Conservation (phyloP, 805 yeast genomes). For the Saccharomycopsis guyanensis region DNA sequence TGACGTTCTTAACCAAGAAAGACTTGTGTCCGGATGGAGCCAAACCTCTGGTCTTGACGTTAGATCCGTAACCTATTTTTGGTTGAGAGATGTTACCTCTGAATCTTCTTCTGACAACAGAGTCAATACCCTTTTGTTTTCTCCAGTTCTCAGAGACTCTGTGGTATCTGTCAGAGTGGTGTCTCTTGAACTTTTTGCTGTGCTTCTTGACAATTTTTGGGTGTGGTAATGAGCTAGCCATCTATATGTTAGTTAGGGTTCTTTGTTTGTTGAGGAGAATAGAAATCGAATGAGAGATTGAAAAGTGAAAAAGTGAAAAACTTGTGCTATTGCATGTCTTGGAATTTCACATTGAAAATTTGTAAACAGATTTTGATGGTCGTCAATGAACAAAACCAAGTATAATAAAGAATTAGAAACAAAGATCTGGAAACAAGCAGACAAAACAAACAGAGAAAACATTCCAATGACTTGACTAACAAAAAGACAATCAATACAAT, state of each 20-base stretch:
- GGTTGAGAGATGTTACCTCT: slow-evolving; percentile 99
- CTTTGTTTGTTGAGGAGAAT: not conserved
- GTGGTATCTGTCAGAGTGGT: slow-evolving; percentile 99
- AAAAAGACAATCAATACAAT: no score
- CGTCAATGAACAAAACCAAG: no score
- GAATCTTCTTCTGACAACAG: slow-evolving; percentile 99
- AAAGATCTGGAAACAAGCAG: no score
- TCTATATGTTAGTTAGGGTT: not conserved
- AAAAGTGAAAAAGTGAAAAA: not conserved
- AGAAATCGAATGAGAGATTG: not conserved
- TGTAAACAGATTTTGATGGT: no score
- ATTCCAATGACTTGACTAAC: no score
- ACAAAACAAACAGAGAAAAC: no score
- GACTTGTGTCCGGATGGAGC: slow-evolving; percentile 98
- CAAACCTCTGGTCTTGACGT: slow-evolving; percentile 96
- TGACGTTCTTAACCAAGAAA: slow-evolving; percentile 84
- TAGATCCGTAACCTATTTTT: slow-evolving; percentile 99
- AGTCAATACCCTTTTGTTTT: slow-evolving; percentile 99
- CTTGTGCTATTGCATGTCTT: not conserved
- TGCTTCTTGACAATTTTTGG: slow-evolving; percentile 99
- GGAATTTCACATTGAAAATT: no score
- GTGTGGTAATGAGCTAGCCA: slow-evolving; percentile 97
- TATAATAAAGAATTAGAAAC: no score
- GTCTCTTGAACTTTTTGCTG: slow-evolving; percentile 98
- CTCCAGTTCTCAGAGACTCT: slow-evolving; percentile 99